These are phyloP conservation scores for Botrytis pseudocinerea DNA, from an alignment of 2,329 filamentous ascomycete genomes.

Conservation along the genomic window DNA sequence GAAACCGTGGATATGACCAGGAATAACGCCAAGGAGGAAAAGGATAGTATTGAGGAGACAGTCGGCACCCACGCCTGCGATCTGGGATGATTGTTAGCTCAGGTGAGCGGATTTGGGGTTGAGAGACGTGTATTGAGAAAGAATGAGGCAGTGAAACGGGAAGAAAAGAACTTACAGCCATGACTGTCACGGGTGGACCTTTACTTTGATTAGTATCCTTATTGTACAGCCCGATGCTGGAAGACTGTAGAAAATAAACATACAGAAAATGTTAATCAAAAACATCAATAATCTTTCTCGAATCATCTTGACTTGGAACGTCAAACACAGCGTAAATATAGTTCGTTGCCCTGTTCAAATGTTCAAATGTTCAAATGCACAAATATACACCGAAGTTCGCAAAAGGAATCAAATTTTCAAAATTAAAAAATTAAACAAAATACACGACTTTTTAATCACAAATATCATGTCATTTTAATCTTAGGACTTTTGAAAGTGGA, in stretches of 20 bases:
- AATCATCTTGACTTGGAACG: constrained; percentile 21
- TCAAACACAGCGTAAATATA: background rate
- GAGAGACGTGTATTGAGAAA: background rate
- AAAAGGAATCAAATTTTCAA: background rate
- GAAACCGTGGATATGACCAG: constrained; percentile 39
- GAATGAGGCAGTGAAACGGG: background rate
- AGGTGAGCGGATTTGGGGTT: too few relatives aligned
- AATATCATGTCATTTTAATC: background rate
- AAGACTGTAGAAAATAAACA: background rate
- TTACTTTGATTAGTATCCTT: background rate
- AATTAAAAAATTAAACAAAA: background rate
- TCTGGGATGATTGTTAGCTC: constrained; percentile 13
- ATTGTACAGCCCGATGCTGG: background rate
- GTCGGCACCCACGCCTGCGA: constrained; percentile 32
- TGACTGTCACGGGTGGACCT: constrained; percentile 35
- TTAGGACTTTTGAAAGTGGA: background rate
- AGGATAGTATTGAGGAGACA: constrained; percentile 34
- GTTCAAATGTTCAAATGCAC: background rate
- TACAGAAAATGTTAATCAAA: constrained; percentile 35
- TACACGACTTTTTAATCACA: background rate
- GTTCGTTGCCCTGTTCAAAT: background rate
- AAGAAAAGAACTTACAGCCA: constrained; percentile 28
- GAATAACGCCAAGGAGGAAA: constrained; percentile 36
- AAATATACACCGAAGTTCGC: background rate
- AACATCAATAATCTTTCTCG: constrained; percentile 27